Evolutionary conservation across 495 filamentous ascomycete species (phyloP), one percentile per base, ranked within the genome.

Genomic region (Annulohypoxylon bovei): DNA sequence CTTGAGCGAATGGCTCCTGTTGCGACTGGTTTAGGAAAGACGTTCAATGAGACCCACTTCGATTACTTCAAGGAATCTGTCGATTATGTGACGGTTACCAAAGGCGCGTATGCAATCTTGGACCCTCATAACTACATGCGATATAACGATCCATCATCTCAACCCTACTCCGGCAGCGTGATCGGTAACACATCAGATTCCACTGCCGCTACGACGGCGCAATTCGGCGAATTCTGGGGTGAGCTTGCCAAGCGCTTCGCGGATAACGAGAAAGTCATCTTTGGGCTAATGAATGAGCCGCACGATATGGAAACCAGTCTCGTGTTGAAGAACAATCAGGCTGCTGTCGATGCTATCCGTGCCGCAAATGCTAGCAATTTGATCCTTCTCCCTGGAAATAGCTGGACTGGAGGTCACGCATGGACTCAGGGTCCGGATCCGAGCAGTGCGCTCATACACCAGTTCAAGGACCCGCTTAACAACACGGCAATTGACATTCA

Each of bases 111-210:
- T 64, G 78, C 76, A 16, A 87, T 85, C 69, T 69, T 86, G n/a
- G 84, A 87, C 67, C 83, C 83, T 18, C 85, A 87, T 77, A 86
- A 85, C 68, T 86, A 86, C 76, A 86, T 85, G 83, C 78, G 83
- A 6, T 86, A 85, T 75, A 85, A 86, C 73, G 77, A 86, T 66
- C 83, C 84, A 3, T 83, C 78, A 7, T 79, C 81, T 35, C 83
- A 87, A 73, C 83, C 85, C 18, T 79, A 77, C 63, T 78, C 73
- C 50, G 79, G 84, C 61, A 82, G 81, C 73, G 79, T 87, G 39
- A 86, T 87, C 65, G 85, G 84, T 14, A 79, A 86, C 74, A 75
- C 77, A 0, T 78, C 79, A 0, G 81, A 84, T 73, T 35, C 68
- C 0, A 79, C 62, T 1, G 83, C 83, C 1, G 82, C 81, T 5